Evolutionary conservation across 306 rosid species (phyloP).

Genomic region (Albizia julibrissin): DNA sequence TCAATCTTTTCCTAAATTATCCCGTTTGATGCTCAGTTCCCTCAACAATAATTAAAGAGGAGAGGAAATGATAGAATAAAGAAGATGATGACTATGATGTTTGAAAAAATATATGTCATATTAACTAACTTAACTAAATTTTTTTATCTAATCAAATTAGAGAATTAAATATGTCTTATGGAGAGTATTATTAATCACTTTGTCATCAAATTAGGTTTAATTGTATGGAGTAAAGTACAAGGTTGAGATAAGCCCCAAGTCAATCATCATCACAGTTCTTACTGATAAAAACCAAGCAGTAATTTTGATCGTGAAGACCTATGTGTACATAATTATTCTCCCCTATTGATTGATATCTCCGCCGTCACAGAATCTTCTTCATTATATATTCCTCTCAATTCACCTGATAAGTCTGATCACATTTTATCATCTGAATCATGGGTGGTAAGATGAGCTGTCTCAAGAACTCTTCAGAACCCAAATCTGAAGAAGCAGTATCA

Average conservation of each 20-base stretch:
- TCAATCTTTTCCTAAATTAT: too few species aligned
- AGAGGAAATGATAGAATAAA: too few species aligned
- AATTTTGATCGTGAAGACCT: conserved; percentile 21
- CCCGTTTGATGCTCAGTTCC: accelerated
- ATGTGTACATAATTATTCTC: not conserved
- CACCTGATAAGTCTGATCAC: not conserved
- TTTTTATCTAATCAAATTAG: too few species aligned
- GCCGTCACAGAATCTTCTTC: conserved; percentile 31
- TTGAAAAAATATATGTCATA: too few species aligned
- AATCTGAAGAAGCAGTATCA: not conserved
- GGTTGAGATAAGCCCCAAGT: not conserved
- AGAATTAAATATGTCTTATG: too few species aligned
- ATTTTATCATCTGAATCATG: conserved; percentile 26
- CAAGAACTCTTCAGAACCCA: not conserved
- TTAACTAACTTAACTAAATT: too few species aligned
- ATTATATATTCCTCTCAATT: conserved; percentile 16
- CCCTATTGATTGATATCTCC: conserved; percentile 24
- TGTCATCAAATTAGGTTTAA: not conserved
- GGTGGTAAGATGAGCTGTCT: conserved; percentile 27
- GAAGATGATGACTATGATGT: too few species aligned
- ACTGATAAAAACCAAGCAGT: conserved; percentile 25
- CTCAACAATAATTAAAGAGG: too few species aligned
- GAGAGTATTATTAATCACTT: not conserved
- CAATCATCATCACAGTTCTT: not conserved
- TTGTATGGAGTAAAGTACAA: not conserved